Percentiles rank a stretch among this genome's conserved stretches.
phyloP scores from a whole-genome alignment of 148 eudicot genomes.

The Arbutus unedo region DNA sequence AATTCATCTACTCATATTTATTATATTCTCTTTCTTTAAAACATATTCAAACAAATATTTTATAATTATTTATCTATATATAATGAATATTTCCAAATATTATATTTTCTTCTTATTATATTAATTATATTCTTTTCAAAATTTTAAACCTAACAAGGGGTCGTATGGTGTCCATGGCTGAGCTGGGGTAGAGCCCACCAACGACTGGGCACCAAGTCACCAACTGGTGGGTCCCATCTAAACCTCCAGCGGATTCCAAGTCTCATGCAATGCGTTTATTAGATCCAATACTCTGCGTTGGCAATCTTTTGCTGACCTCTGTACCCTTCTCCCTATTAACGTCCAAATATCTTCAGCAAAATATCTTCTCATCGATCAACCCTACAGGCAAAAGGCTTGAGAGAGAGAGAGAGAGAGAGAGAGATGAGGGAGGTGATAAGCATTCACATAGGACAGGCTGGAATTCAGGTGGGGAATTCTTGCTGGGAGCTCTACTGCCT shows the following conservation, averaged over 20 bases:
- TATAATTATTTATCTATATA: too few relatives aligned
- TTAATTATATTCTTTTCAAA: too few relatives aligned
- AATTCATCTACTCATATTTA: too few relatives aligned
- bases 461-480: slow-evolving; percentile 62
- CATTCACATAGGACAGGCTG: slow-evolving; percentile 57
- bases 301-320: not conserved
- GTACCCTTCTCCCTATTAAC: not conserved
- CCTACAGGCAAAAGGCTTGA: not conserved
- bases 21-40: too few relatives aligned
- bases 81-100: too few relatives aligned
- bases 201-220: not conserved
- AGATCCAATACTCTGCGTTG: not conserved
- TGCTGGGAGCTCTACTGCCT: slow-evolving; percentile 64
- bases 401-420: slow-evolving; percentile 9
- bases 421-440: slow-evolving; percentile 51
- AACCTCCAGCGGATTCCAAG: not conserved
- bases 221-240: not conserved
- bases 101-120: too few relatives aligned
- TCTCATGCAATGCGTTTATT: slow-evolving; percentile 1
- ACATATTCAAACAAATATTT: too few relatives aligned
- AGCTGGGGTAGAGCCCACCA: not conserved
- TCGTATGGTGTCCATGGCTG: not conserved
- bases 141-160: too few relatives aligned
- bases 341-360: not conserved
- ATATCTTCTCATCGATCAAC: not conserved